Evolutionary conservation across 768 basidiomycete genomes (phyloP).

Genomic region (Mycena rosella): DNA sequence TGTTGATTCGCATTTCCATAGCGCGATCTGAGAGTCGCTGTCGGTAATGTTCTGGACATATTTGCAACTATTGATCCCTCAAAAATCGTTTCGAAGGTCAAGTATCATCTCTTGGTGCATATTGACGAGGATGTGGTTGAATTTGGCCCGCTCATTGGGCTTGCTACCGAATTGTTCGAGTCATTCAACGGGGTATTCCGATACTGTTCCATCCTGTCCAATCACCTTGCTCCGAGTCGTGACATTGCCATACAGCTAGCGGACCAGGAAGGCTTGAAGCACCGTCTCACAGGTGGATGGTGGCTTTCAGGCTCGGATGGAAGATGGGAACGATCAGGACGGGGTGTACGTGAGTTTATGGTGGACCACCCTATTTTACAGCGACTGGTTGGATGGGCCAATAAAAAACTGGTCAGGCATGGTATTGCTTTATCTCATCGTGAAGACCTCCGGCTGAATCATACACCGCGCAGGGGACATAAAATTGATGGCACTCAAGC

Average conservation of each 20-base stretch:
- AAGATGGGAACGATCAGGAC: background rate
- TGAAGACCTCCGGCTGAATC: too few relatives aligned
- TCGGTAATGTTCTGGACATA: background rate
- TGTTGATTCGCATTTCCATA: background rate
- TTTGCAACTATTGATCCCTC: background rate
- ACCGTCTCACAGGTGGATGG: constrained; percentile 2
- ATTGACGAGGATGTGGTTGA: too few relatives aligned
- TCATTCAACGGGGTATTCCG: too few relatives aligned
- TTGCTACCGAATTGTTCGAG: too few relatives aligned
- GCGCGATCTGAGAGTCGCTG: background rate
- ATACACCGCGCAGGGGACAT: background rate
- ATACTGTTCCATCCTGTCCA: too few relatives aligned
- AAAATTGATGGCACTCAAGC: background rate
- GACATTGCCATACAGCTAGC: too few relatives aligned
- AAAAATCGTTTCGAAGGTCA: too few relatives aligned
- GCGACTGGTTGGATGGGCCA: too few relatives aligned
- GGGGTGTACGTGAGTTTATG: background rate
- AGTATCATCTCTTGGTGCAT: too few relatives aligned
- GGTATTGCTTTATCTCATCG: background rate
- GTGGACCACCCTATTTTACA: background rate
- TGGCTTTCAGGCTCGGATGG: background rate
- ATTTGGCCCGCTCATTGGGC: too few relatives aligned
- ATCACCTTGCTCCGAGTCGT: too few relatives aligned
- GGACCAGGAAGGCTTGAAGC: too few relatives aligned
- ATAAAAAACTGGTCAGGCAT: background rate